Evolutionary conservation across 441 rosid species (phyloP).

Genomic region (Populus tomentosa): DNA sequence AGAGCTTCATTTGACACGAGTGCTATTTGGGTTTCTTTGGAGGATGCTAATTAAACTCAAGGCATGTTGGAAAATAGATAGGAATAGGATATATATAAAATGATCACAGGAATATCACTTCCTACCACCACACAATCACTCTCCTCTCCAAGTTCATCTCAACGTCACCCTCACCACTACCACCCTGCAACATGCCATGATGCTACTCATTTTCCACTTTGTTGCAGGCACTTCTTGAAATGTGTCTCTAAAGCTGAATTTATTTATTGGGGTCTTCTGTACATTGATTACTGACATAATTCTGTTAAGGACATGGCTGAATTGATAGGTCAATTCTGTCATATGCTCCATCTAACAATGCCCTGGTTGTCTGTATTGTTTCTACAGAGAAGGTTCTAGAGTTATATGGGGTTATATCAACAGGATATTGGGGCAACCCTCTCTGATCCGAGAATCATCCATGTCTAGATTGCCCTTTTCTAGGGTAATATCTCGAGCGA

Average conservation of each 20-base stretch:
- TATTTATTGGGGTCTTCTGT: background rate
- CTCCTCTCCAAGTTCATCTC: background rate
- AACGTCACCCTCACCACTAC: background rate
- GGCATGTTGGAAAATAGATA: background rate
- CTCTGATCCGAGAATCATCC: constrained; percentile 93
- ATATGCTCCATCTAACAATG: background rate
- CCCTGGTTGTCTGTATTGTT: constrained; percentile 12
- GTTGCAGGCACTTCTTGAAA: background rate
- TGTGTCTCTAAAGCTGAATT: background rate
- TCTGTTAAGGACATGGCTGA: background rate
- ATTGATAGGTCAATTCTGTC: background rate
- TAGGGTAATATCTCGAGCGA: constrained; percentile 43
- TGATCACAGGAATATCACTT: background rate
- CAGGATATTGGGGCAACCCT: constrained; percentile 92
- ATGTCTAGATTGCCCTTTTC: constrained; percentile 69
- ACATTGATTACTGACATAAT: background rate
- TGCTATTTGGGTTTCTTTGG: background rate
- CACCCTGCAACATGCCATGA: background rate
- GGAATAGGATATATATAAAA: background rate
- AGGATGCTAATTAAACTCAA: background rate
- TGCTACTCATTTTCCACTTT: background rate
- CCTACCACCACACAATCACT: background rate
- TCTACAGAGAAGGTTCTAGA: constrained; percentile 83
- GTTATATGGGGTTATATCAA: constrained; percentile 88
- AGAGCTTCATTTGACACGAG: background rate